Base-by-base conservation (phyloP, 768 basidiomycete genomes). In the Suillus ampliporus region DNA sequence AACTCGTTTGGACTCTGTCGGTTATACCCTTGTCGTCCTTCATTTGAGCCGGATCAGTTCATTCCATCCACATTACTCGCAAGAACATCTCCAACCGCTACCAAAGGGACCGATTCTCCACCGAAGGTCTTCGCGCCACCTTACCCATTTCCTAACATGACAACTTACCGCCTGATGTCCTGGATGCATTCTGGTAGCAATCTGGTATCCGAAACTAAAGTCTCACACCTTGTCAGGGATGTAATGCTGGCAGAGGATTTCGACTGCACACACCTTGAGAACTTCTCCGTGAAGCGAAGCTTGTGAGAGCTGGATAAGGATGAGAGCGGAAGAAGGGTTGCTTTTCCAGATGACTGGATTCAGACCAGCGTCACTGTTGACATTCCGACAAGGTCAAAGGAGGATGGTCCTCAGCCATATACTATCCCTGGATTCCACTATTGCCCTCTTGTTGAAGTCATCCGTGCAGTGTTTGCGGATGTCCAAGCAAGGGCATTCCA, bases 401-500 rank as follows among this genome's bases (percentile, higher is more conserved):
- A 23, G 8, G 67, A 62, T 4, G 64, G 58, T 4, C 44, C 51
- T 3, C 8, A 9, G 13, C 38, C 17, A 1, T 67, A 60, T 34
- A 14, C 38, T 0, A 28, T 72, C 0, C 48, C 64, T 1, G 68
- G 67, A 4, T 54, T 74, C 28, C 58, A 40, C 21, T 69, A 61
- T 38, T 41, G 67, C 11, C 65, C 68, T 1, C 43, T 74, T 2
- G 50, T 64, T 5, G 59, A 61, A 2, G 65, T 70, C 1, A 62
- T 73, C 1, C 21, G 59, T 1, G 46, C 62, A 0, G 67, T 60
- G 4, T 66, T 69, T n/a, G 4, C 54, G 0, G 62, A 69, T 5
- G 40, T 37, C 0, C 14, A 23, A 0, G 17, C 65, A 0, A 67
- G 64, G 35, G 13, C n/a, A 15, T 71, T 74, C 50, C 71, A 74